Base-by-base conservation (phyloP, 2,329 filamentous ascomycete species). In the Sodiomyces alkalinus region DNA sequence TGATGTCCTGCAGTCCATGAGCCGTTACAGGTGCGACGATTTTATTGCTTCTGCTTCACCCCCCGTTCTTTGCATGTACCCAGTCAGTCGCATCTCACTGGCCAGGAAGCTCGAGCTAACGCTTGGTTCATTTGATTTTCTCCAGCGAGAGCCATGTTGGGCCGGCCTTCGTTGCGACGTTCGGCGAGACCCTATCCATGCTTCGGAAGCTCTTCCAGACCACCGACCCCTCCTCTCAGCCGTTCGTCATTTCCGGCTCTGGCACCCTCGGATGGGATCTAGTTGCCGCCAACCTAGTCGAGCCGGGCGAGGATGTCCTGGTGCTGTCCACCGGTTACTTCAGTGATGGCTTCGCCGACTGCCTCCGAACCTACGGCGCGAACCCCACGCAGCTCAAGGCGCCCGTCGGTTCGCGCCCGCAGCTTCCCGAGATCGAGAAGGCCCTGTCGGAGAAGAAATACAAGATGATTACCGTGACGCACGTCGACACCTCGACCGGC, bases 311-410 rank as follows among this genome's bases (percentile, higher is more conserved):
- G 48, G 72, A 93, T 33, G 90, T 80, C 15, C 68, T 98, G 22
- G 86, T 98, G 30, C 71, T 98, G 12, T 86, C 92, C 62, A 92
- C 83, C 22, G 90, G 90, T 40, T 98, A 98, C 68, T 98, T 98
- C 49, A 86, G 80, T 41, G 86, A 96, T 52, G 85, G 78, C 33
- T 94, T 98, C 49, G 81, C 82, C 40, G 78, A 92, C 56, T 94
- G 86, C 58, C 72, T 98, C 49, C 69, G 78, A 48, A 81, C 81
- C 20, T 98, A 98, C 50, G 87, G 90, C 37, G 83, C 78, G 43
- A 80, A 83, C 42, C 79, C 83, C 14, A 93, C 85, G 34, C 82
- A 93, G 58, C 60, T 98, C 41, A 87, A 82, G 52, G 85, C 83
- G 2, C 74, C 83, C 26, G 81, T 96, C 48, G 90, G 90, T 36